Evolutionary conservation across 202 grass and related monocot genomes (phyloP).

Genomic region (Saccharum hybrid): DNA sequence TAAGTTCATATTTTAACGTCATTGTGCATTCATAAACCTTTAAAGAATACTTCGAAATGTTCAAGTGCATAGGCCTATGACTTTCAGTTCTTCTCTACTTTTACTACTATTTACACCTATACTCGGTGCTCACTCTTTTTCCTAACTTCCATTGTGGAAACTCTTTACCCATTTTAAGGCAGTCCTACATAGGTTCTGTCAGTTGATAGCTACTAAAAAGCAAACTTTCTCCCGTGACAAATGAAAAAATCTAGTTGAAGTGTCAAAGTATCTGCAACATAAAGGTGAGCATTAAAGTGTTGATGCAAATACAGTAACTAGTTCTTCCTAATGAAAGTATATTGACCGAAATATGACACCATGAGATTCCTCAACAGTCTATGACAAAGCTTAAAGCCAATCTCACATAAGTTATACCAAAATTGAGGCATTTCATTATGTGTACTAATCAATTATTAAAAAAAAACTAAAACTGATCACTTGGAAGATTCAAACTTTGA

Average conservation of each 20-base stretch:
- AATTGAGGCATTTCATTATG: background rate
- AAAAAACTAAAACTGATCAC: background rate
- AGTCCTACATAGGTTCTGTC: constrained; percentile 6
- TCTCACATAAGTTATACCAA: background rate
- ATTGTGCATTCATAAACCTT: constrained; percentile 9
- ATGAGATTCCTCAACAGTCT: background rate
- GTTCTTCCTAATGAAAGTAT: background rate
- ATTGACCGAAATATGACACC: constrained; percentile 17
- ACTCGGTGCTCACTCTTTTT: background rate
- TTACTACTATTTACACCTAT: background rate
- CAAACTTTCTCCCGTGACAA: constrained; percentile 28
- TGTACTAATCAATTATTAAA: background rate
- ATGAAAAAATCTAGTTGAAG: constrained; percentile 21
- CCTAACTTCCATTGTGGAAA: background rate
- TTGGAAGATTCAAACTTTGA: constrained; percentile 11
- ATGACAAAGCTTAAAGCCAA: constrained; percentile 22
- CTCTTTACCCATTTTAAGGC: constrained; percentile 5
- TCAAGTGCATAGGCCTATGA: background rate
- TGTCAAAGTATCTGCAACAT: constrained; percentile 12
- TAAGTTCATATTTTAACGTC: constrained; percentile 1
- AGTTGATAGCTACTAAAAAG: constrained; percentile 20
- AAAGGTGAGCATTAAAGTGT: constrained; percentile 6
- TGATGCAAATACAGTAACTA: constrained; percentile 1
- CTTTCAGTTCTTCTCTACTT: background rate
- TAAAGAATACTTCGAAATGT: background rate